Evolutionary conservation across 345 rosid species (phyloP), one percentile per base, ranked within the genome.

Genomic region (Lumnitzera racemosa): DNA sequence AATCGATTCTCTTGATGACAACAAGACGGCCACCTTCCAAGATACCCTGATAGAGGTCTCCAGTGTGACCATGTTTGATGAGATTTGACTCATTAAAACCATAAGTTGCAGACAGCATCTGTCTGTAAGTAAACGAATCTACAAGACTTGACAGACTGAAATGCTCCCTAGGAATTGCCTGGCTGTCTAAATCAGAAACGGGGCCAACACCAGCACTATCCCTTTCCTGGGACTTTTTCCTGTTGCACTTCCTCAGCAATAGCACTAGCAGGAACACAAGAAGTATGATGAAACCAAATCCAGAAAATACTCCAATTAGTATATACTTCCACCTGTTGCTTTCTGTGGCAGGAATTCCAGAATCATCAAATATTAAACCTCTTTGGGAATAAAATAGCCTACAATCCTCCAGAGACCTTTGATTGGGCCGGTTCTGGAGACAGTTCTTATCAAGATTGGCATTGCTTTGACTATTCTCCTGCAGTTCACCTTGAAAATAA

Each of bases 21-120:
- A 87, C 71, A 36, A 74, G 75, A 63, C 73, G 68, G 54, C 90
- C 90, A 56, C 66, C 81, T 61, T 79, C 97, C 62, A 88, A 61
- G 41, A 69, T 60, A 0, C 96, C 97, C 31, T 52, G 76, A 75
- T 76, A 94, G 36, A 90, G 72, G 76, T 85, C 97, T 24, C 99
- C 99, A 0, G 97, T 90, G 64, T 81, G 88, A 51, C 99, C 99
- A 64, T 76, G 77, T 75, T 88, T 90, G 54, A 94, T 81, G 68
- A 87, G 86, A 59, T 79, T 85, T 3, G 65, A 57, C 49, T 78
- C 91, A 16, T 68, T 68, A 64, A 94, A 94, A 47, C 81, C 73
- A 59, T 69, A 74, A 47, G 95, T 94, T 41, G 87, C 86, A 51
- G 49, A 80, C 48, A 78, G 65, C 59, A 90, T 68, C 67, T 83